Evolutionary conservation across 2,329 filamentous ascomycete genomes (phyloP), one percentile per base, ranked within the genome.

Genomic region (Xylariales sp.): DNA sequence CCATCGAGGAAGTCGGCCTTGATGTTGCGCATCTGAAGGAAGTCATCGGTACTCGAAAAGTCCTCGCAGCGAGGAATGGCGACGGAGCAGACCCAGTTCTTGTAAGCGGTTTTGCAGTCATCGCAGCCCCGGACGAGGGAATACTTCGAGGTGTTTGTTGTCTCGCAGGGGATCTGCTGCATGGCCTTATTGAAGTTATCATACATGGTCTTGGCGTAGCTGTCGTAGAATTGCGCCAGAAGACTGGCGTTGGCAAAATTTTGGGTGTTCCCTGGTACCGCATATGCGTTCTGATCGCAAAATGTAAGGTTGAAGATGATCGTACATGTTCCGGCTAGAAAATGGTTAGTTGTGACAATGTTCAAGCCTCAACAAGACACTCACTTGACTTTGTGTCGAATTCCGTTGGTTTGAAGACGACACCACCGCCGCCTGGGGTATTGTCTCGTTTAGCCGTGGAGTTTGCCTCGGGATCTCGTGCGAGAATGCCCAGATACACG

Each of bases 71-170:
- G 86, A 1, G 93, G 93, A 47, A 98, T 93, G 12, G 82, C 85
- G 20, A 97, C 89, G 18, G 88, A 86, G 68, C 93, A 98, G 15
- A 98, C 81, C 93, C 93, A 98, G 56, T 82, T 73, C 62, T 94
- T 96, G 74, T 98, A 98, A 7, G 88, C 88, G 1, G 60, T 56
- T 12, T 71, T 78, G 64, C 93, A 98, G 61, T 94, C 77, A 31
- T 69, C 63, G 69, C 93, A 98, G 51, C 65, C 78, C 31, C 82
- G 78, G 2, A 80, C 85, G 11, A 97, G 79, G 1, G 89, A 95
- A 66, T 95, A 98, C 49, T 78, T 77, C 11, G 86, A 80, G 24
- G 83, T 82, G 2, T 76, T 66, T 0, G 77, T 76, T 3, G 88
- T 84, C 53, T 95, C 82, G 70, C 93, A 98, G 11, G 87, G 81